Evolutionary conservation across 768 basidiomycete genomes (phyloP).

Genomic region (Albatrellus ellisii): DNA sequence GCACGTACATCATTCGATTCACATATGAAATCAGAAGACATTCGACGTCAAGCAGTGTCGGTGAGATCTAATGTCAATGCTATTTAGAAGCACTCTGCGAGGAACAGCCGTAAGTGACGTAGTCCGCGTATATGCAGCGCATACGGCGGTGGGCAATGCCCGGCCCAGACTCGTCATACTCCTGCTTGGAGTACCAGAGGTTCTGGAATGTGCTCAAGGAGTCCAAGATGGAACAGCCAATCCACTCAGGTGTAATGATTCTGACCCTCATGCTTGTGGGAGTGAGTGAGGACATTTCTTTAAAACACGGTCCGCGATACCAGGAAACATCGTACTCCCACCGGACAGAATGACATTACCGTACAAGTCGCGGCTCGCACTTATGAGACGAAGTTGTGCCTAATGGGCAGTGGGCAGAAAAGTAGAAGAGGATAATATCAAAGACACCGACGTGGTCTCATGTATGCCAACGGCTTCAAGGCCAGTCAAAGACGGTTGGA

Average conservation of each 20-base stretch:
- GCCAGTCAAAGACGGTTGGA: conserved; percentile 85
- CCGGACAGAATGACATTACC: conserved; percentile 77
- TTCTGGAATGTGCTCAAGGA: conserved; percentile 95
- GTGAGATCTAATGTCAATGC: no score
- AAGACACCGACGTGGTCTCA: conserved; percentile 58
- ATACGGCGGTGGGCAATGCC: conserved; percentile 69
- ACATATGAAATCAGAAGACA: no score
- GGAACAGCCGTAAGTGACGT: background rate
- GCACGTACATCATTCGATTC: no score
- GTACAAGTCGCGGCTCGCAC: conserved; percentile 69
- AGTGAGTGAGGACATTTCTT: conserved; percentile 75
- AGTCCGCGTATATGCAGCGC: background rate
- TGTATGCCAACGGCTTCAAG: conserved; percentile 64
- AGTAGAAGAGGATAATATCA: background rate
- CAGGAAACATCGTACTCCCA: conserved; percentile 70
- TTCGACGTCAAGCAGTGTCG: no score
- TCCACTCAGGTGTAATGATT: conserved; percentile 96
- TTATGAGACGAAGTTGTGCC: conserved; percentile 50
- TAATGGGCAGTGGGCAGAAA: conserved; percentile 18
- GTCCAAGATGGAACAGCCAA: conserved; percentile 77
- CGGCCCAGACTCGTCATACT: conserved; percentile 81
- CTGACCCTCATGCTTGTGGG: conserved; percentile 92
- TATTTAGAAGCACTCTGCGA: conserved; percentile 10
- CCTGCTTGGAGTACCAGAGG: conserved; percentile 87
- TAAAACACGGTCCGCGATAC: conserved; percentile 93